These are phyloP conservation scores for Cryptosporidium meleagridis DNA, from an alignment of 169 alveolate genomes.

Conservation along the genomic window DNA sequence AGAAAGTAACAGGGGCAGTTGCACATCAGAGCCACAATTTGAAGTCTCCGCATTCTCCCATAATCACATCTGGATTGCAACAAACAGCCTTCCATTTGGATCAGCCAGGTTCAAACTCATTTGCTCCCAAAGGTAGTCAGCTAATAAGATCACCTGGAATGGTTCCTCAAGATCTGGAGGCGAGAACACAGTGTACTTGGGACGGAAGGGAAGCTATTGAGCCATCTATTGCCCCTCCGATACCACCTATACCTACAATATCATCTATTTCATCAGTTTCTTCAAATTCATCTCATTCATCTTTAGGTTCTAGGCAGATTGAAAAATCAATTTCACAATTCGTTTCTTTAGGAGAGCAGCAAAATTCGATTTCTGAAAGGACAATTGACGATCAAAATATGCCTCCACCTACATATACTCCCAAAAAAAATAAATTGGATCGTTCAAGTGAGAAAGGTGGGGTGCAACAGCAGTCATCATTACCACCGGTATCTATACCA, in stretches of 20 bases:
- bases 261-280: constrained; percentile 45
- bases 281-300: constrained; percentile 49
- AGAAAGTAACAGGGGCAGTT: background rate
- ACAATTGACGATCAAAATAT: background rate
- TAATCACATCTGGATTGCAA: background rate
- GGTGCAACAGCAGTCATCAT: background rate
- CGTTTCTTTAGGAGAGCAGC: background rate
- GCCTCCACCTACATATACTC: constrained; percentile 71
- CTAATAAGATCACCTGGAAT: constrained; percentile 28
- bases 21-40: background rate
- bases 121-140: background rate
- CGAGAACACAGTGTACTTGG: constrained; percentile 81
- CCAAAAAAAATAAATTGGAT: constrained; percentile 22
- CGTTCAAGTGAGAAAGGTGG: background rate
- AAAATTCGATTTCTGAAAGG: background rate
- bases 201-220: constrained; percentile 81
- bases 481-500: background rate
- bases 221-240: constrained; percentile 81
- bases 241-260: constrained; percentile 77
- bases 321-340: background rate
- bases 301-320: background rate
- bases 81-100: background rate
- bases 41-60: constrained; percentile 14
- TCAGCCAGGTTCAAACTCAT: background rate
- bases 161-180: constrained; percentile 68